Percentiles rank a stretch among this genome's conserved stretches.
Conservation (phyloP, 495 filamentous ascomycete species). For the Talaromyces ruber region DNA sequence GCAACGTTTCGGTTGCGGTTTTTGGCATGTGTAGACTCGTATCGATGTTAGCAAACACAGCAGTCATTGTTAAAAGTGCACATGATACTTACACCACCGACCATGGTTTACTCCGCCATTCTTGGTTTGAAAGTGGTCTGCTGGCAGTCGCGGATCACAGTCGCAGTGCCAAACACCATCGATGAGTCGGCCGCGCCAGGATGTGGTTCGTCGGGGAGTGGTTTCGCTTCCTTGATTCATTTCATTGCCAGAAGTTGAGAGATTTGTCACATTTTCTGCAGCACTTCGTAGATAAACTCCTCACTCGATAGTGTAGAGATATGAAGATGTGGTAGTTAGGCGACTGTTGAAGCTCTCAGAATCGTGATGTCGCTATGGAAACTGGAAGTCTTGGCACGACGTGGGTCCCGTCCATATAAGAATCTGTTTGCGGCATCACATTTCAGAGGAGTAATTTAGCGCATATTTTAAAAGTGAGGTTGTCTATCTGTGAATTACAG, state of each 20-base stretch:
- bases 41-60: neutral
- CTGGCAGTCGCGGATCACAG: constrained; percentile 54
- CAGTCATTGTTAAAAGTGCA: neutral
- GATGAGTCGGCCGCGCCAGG: constrained; percentile 45
- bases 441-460: too few species aligned
- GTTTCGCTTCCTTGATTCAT: constrained; percentile 1
- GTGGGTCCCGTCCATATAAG: neutral
- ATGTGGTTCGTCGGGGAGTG: constrained; percentile 1
- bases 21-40: constrained; percentile 58
- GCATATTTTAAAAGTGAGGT: too few species aligned
- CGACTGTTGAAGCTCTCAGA: neutral
- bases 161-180: constrained; percentile 57
- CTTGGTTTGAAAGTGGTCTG: constrained; percentile 50
- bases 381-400: neutral
- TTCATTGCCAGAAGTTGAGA: neutral
- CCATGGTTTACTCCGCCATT: constrained; percentile 60
- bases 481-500: too few species aligned
- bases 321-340: neutral
- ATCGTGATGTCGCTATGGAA: constrained; percentile 2
- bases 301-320: neutral
- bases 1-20: constrained; percentile 42
- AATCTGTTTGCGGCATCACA: neutral
- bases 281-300: neutral
- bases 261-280: neutral
- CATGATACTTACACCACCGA: constrained; percentile 36